phyloP scores from a whole-genome alignment of 1,284 basidiomycete species.

The Tilletia walkeri region DNA sequence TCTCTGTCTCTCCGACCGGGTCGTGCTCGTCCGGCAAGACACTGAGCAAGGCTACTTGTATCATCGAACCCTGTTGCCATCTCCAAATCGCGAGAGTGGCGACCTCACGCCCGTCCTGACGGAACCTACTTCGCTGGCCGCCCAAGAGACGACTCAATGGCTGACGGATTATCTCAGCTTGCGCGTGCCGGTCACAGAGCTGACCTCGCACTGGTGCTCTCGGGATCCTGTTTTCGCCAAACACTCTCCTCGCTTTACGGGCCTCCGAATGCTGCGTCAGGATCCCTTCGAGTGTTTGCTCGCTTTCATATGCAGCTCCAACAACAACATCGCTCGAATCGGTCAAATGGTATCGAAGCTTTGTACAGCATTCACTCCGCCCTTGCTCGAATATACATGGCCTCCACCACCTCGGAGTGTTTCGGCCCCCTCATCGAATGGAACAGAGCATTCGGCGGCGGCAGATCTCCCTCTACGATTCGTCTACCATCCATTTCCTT shows the following conservation, averaged over 20 bases:
- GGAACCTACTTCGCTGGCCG: background rate
- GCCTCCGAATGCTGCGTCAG: slow-evolving; percentile 74
- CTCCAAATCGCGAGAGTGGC: background rate
- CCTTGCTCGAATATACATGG: slow-evolving; percentile 59
- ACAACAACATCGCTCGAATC: slow-evolving; percentile 73
- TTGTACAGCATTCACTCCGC: slow-evolving; percentile 60
- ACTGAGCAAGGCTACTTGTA: slow-evolving; percentile 38
- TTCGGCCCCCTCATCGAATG: slow-evolving; percentile 27
- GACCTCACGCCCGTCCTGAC: background rate
- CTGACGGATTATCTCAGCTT: slow-evolving; percentile 87
- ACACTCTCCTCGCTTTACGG: slow-evolving; percentile 64
- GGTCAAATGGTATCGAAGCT: slow-evolving; percentile 55
- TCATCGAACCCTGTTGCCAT: slow-evolving; percentile 36
- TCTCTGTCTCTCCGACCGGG: slow-evolving; percentile 47
- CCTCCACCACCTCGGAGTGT: slow-evolving; percentile 7
- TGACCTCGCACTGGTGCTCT: slow-evolving; percentile 75
- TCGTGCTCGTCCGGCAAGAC: slow-evolving; percentile 52
- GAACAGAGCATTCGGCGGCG: background rate
- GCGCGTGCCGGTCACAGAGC: slow-evolving; percentile 68
- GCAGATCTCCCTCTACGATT: slow-evolving; percentile 29
- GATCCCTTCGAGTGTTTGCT: slow-evolving; percentile 74
- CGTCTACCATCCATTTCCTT: slow-evolving; percentile 80
- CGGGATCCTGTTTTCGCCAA: slow-evolving; percentile 74
- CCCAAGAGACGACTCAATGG: slow-evolving; percentile 67
- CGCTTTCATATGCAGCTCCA: slow-evolving; percentile 96